phyloP scores from a whole-genome alignment of 169 alveolate species.

The Plasmodium ovale region DNA sequence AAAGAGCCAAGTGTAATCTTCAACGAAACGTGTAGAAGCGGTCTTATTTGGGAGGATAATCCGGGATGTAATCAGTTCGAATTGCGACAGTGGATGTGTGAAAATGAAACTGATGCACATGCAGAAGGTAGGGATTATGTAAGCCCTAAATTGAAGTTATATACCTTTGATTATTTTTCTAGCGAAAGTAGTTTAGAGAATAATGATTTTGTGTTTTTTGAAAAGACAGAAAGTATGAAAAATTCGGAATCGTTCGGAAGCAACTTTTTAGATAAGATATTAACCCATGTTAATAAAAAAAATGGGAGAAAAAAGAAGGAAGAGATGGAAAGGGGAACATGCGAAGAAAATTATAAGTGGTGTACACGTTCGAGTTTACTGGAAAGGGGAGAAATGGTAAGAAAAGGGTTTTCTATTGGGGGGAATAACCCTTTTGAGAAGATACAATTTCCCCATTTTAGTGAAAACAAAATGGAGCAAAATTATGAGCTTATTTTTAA shows the following conservation, averaged over 20 bases:
- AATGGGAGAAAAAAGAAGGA: background rate
- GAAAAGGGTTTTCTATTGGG: background rate
- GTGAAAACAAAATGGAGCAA: background rate
- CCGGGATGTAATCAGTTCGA: too few relatives aligned
- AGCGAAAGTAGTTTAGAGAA: conserved; percentile 35
- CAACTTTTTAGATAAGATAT: conserved; percentile 7
- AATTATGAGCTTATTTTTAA: conserved; percentile 1
- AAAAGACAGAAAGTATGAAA: conserved; percentile 2
- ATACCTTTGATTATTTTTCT: conserved; percentile 34
- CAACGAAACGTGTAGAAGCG: background rate
- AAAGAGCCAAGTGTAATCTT: background rate
- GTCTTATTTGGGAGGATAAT: too few relatives aligned
- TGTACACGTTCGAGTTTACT: background rate
- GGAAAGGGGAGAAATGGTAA: background rate
- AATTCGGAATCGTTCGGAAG: conserved; percentile 10
- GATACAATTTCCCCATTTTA: background rate
- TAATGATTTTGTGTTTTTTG: conserved; percentile 59
- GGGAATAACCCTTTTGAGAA: background rate
- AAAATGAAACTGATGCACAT: background rate
- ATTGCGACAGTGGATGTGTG: background rate
- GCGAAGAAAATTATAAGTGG: background rate
- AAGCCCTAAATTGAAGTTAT: too few relatives aligned
- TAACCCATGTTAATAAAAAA: conserved; percentile 7
- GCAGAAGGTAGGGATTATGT: background rate
- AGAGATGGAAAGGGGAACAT: background rate